Evolutionary conservation across 805 yeast species (phyloP).

Genomic region (Barnettozyma pratensis): DNA sequence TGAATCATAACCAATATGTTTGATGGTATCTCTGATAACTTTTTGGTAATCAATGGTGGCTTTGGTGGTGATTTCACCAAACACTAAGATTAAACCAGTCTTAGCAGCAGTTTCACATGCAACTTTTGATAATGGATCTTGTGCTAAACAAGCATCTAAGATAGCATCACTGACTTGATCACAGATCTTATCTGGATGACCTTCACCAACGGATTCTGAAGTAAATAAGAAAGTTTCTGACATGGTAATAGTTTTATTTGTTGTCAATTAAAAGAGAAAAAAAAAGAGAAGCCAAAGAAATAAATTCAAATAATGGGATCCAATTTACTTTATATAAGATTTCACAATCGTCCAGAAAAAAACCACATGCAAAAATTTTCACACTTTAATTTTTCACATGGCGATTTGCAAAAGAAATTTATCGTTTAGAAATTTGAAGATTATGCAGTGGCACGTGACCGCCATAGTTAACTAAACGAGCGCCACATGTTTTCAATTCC

Average conservation of each 20-base stretch:
- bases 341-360: background rate
- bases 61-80: conserved; percentile 98
- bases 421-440: too few relatives aligned
- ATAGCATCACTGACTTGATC: conserved; percentile 99
- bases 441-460: too few relatives aligned
- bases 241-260: background rate
- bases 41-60: conserved; percentile 95
- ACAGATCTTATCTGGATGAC: conserved; percentile 94
- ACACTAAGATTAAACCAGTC: conserved; percentile 99
- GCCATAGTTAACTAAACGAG: too few relatives aligned
- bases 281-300: background rate
- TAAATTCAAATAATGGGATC: too few relatives aligned
- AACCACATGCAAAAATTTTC: conserved; percentile 10
- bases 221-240: conserved; percentile 56
- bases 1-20: conserved; percentile 96
- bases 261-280: background rate
- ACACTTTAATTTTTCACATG: background rate
- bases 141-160: conserved; percentile 93
- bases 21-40: conserved; percentile 95
- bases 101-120: conserved; percentile 99
- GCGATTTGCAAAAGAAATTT: background rate
- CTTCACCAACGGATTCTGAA: conserved; percentile 91
- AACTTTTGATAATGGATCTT: conserved; percentile 96
- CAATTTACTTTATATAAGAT: too few relatives aligned
- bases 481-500: too few relatives aligned